Conservation (phyloP, 345 rosid species). For the Hibiscus tridactylites region DNA sequence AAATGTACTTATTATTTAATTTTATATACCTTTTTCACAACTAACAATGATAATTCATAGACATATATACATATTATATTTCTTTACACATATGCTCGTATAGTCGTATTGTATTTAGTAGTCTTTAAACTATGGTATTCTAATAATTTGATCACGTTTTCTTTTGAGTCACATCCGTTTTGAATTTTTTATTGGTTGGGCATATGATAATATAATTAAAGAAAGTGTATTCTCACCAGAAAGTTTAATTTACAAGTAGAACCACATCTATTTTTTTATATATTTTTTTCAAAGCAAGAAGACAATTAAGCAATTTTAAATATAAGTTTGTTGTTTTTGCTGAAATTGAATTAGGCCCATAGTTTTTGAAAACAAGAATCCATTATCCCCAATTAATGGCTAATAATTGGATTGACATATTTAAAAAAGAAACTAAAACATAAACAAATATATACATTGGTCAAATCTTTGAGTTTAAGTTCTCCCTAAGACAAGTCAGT, state of each 20-base stretch:
- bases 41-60: too few species aligned
- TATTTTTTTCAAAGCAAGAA: background rate
- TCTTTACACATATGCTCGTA: background rate
- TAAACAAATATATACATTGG: background rate
- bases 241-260: background rate
- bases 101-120: background rate
- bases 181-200: background rate
- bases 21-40: too few species aligned
- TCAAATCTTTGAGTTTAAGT: slow-evolving; percentile 7
- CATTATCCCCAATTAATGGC: background rate
- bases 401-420: too few species aligned
- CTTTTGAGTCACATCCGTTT: background rate
- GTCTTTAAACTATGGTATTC: background rate
- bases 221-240: background rate
- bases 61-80: background rate
- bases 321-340: background rate
- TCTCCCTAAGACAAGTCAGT: slow-evolving; percentile 33
- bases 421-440: too few species aligned
- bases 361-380: background rate
- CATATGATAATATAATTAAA: background rate
- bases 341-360: background rate
- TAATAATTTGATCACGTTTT: background rate
- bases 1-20: too few species aligned
- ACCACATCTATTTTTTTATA: background rate
- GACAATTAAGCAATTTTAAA: background rate